These are phyloP conservation scores for Cystofilobasidium bisporidii DNA, from an alignment of 768 basidiomycete genomes.

Conservation along the genomic window DNA sequence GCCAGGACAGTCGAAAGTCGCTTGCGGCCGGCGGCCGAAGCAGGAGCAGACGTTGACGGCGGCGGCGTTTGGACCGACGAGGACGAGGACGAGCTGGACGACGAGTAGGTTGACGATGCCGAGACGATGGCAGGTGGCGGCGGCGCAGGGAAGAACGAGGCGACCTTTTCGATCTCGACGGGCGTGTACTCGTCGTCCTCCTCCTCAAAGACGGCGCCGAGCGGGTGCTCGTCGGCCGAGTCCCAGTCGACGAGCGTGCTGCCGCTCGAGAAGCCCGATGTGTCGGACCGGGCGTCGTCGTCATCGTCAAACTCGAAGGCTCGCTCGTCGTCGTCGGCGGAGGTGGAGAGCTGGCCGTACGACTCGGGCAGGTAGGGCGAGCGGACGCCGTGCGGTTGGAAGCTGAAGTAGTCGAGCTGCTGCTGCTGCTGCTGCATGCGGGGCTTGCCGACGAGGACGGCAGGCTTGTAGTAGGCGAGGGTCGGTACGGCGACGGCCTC, in stretches of 20 bases:
- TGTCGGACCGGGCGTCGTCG: not conserved
- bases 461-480: not conserved
- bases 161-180: not conserved
- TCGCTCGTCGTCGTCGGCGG: not conserved
- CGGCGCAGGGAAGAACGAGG: not conserved
- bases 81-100: not conserved
- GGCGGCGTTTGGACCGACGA: not conserved
- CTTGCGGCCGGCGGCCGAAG: too few relatives aligned
- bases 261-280: not conserved
- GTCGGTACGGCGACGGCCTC: not conserved
- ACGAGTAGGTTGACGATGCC: too few relatives aligned
- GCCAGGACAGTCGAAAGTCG: too few relatives aligned
- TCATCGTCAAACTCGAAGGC: conserved; percentile 1
- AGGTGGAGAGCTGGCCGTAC: not conserved
- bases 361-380: not conserved
- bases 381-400: conserved; percentile 3
- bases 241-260: not conserved
- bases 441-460: not conserved
- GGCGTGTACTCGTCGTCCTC: not conserved
- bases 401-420: not conserved
- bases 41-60: not conserved
- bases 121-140: not conserved
- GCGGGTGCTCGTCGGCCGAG: not conserved
- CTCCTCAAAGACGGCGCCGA: conserved; percentile 1
- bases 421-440: not conserved